Evolutionary conservation across 768 basidiomycete species (phyloP).

Genomic region (Psilocybe cyanescens): DNA sequence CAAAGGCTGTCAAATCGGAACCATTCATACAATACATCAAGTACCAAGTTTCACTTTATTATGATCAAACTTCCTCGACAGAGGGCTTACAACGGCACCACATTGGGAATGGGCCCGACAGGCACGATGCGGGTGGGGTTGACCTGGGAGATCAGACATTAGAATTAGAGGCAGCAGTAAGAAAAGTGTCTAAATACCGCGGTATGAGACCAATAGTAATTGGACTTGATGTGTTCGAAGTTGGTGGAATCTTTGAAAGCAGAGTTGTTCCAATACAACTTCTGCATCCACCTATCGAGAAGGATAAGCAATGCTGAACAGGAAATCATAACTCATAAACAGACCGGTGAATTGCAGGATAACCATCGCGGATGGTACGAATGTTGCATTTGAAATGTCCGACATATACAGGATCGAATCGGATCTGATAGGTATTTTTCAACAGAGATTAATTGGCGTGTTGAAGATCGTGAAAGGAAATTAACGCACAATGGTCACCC

Average conservation of each 20-base stretch:
- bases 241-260: slow-evolving; percentile 89
- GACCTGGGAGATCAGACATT: slow-evolving; percentile 46
- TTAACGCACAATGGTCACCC: slow-evolving; percentile 83
- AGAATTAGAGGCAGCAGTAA: neutral
- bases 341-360: slow-evolving; percentile 77
- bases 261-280: slow-evolving; percentile 88
- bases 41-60: neutral
- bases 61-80: neutral
- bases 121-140: slow-evolving; percentile 83
- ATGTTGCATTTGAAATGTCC: slow-evolving; percentile 96
- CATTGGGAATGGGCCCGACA: slow-evolving; percentile 69
- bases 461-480: neutral
- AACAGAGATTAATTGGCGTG: neutral
- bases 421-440: slow-evolving; percentile 49
- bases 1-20: no score
- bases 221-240: slow-evolving; percentile 86
- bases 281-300: slow-evolving; percentile 69
- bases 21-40: no score
- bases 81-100: slow-evolving; percentile 55
- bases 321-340: slow-evolving; percentile 13
- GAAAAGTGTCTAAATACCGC: slow-evolving; percentile 32
- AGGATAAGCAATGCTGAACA: neutral
- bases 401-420: slow-evolving; percentile 90
- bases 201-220: slow-evolving; percentile 70
- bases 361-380: slow-evolving; percentile 82